Evolutionary conservation across 2,329 filamentous ascomycete genomes (phyloP).

Genomic region (Calonectria montana): DNA sequence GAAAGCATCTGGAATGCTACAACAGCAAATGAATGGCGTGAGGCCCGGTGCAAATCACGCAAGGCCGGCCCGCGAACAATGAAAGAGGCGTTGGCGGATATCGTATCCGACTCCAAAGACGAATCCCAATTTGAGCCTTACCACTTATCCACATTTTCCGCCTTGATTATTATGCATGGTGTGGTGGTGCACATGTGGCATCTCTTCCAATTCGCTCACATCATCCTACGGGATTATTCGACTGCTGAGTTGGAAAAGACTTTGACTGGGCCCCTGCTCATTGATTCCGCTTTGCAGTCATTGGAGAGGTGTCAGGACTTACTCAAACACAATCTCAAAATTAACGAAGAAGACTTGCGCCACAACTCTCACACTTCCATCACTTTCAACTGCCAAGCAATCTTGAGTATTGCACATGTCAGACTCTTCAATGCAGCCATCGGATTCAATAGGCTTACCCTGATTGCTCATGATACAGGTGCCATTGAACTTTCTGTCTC

Average conservation of each 20-base stretch:
- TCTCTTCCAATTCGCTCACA: background rate
- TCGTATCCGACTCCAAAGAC: background rate
- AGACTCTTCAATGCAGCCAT: conserved; percentile 4
- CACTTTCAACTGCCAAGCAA: conserved; percentile 23
- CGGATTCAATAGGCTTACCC: background rate
- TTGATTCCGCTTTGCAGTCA: conserved; percentile 1
- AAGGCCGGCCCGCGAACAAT: background rate
- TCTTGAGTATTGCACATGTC: conserved; percentile 23
- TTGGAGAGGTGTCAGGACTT: conserved; percentile 5
- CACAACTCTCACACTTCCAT: background rate
- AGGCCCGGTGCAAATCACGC: background rate
- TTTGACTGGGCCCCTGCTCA: background rate
- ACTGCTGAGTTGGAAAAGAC: too few relatives aligned
- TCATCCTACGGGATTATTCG: background rate
- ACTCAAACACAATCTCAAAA: background rate
- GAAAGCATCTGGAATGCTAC: conserved; percentile 23
- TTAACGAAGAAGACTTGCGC: background rate
- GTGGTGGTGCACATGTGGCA: conserved; percentile 29
- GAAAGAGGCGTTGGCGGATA: conserved; percentile 17
- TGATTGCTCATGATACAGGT: background rate
- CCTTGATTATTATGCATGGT: conserved; percentile 20
- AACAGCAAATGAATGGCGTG: conserved; percentile 21
- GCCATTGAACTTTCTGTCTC: background rate
- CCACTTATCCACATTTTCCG: conserved; percentile 15
- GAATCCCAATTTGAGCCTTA: background rate